Base-by-base conservation (phyloP, 2,329 filamentous ascomycete genomes). In the Calonectria henricotiae region DNA sequence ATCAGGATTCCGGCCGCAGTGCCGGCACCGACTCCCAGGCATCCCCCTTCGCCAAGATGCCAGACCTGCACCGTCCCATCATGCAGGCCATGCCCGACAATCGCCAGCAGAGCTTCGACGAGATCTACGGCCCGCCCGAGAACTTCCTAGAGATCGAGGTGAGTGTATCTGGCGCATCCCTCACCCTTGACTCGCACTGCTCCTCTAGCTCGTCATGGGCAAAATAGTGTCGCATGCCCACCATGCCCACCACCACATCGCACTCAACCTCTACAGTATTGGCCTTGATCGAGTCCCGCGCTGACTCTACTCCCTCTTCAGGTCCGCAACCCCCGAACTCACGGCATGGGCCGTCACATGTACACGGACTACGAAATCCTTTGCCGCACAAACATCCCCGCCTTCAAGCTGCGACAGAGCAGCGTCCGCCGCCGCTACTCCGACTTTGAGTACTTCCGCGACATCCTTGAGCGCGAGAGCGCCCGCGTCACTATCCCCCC, bases 141-240 rank as follows among this genome's bases (percentile, higher is more conserved):
- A 99, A 99, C 87, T 98, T 98, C 82, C 90, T 99, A 65, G 96
- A 99, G 87, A 98, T 99, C 74, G 96, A 99, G 88, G 95, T 96
- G 68, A 73, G 78, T 66, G 83, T 44, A 51, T 54, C 43, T 41
- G 43, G 54, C 60, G 37, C 23, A 23, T 62, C 44, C 41, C 8
- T 41, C 17, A n/a, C 23, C 43, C 51, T 43, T 60, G 44, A 58
- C 39, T 23, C 35, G 25, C 41, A 60, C 63, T 60, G 58, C 39
- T 11, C 17, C 25, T 65, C 17, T 20, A 30, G 27, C 25, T 15
- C 32, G 25, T 8, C 68, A n/a, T 49, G 58, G 65, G 15, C 47
- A 60, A 51, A 43, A 61, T 61, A 61, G 54, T 62, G 67, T 69
- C 63, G 63, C 64, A 63, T 58, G 58, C 65, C 65, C 37, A 35